These are phyloP conservation scores for Mortierella sp. DNA, from an alignment of 371 early-diverging fungal genomes.

Conservation along the genomic window DNA sequence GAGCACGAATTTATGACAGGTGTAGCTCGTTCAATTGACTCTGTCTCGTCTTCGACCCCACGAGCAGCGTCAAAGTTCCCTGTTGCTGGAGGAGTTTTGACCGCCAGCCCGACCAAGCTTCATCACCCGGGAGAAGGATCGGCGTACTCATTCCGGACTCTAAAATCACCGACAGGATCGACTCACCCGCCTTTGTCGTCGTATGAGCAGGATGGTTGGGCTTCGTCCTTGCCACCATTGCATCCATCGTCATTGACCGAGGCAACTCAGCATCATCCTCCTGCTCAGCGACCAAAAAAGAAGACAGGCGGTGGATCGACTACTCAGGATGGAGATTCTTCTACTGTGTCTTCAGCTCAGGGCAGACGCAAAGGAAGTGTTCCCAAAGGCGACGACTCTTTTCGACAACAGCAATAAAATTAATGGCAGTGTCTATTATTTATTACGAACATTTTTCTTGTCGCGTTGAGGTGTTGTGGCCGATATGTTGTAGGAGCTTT, in stretches of 20 bases:
- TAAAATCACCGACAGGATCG: conserved; percentile 26
- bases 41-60: conserved; percentile 22
- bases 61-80: conserved; percentile 18
- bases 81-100: conserved; percentile 22
- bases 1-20: conserved; percentile 40
- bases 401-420: conserved; percentile 11
- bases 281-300: conserved; percentile 7
- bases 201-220: conserved; percentile 10
- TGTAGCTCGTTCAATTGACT: conserved; percentile 35
- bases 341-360: neutral
- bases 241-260: conserved; percentile 18
- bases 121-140: conserved; percentile 29
- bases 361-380: conserved; percentile 10
- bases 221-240: conserved; percentile 24
- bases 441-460: neutral
- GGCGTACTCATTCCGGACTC: conserved; percentile 33
- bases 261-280: neutral
- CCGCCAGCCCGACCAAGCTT: conserved; percentile 30
- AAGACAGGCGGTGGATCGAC: conserved; percentile 14
- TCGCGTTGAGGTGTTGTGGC: neutral
- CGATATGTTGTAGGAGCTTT: neutral
- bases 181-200: neutral
- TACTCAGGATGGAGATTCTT: conserved; percentile 8
- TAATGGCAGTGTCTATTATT: neutral
- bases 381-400: conserved; percentile 9